Conservation (phyloP, 306 rosid genomes). For the Senna siamea region DNA sequence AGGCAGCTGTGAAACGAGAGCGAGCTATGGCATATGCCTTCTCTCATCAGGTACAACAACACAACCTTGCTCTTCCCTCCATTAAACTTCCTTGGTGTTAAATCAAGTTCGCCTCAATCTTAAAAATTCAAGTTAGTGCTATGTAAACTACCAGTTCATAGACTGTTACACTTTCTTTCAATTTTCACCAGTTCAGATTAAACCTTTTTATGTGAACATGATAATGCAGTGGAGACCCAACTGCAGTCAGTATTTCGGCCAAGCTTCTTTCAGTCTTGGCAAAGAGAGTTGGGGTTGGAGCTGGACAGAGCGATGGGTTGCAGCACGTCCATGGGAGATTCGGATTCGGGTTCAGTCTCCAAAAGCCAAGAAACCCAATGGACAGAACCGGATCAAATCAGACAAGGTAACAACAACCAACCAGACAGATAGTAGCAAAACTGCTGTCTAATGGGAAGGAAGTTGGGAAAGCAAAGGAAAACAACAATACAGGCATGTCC, state of each 20-base stretch:
- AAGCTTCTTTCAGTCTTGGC: constrained; percentile 61
- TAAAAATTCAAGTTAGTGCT: no score
- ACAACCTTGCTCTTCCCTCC: not conserved
- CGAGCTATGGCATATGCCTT: constrained; percentile 89
- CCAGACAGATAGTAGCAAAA: constrained; percentile 44
- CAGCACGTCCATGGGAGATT: constrained; percentile 88
- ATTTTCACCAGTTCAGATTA: not conserved
- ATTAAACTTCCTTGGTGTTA: no score
- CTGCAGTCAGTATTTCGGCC: constrained; percentile 70
- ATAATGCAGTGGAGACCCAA: constrained; percentile 82
- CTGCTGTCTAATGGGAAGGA: constrained; percentile 54
- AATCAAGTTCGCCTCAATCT: no score
- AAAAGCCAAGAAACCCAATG: constrained; percentile 51
- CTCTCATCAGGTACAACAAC: constrained; percentile 70
- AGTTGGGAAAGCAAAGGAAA: constrained; percentile 55
- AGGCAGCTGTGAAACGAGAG: constrained; percentile 71
- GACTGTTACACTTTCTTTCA: constrained; percentile 11
- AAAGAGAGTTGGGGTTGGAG: constrained; percentile 91
- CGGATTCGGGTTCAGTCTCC: constrained; percentile 52
- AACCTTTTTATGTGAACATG: constrained; percentile 22
- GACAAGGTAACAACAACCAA: constrained; percentile 34
- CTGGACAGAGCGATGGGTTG: constrained; percentile 85
- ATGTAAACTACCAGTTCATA: no score
- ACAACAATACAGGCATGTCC: constrained; percentile 34
- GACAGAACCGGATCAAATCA: constrained; percentile 40